Percentiles rank a stretch among this genome's conserved stretches.
Evolutionary conservation across 352 stramenopile genomes (phyloP).

Genomic region (Pythium sukuiense): DNA sequence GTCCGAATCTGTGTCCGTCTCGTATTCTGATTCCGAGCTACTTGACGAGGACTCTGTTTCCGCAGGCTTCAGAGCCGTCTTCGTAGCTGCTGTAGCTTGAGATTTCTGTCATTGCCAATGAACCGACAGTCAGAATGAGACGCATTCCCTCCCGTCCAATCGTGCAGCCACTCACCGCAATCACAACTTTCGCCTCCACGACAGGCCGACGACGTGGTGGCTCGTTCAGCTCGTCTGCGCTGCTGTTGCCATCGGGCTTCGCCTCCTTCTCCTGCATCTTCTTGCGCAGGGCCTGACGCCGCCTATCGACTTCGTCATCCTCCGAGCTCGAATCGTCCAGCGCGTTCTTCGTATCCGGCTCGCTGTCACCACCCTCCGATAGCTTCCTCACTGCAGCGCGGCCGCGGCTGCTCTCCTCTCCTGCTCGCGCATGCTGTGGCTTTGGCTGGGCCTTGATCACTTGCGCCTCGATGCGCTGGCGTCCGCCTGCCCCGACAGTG

Average conservation of each 20-base stretch:
- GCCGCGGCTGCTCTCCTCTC: background rate
- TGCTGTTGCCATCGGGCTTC: constrained; percentile 14
- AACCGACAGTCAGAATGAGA: background rate
- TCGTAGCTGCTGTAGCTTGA: constrained; percentile 16
- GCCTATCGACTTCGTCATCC: constrained; percentile 68
- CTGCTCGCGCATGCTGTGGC: background rate
- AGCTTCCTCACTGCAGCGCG: background rate
- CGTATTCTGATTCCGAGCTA: constrained; percentile 65
- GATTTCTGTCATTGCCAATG: background rate
- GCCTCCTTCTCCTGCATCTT: constrained; percentile 51
- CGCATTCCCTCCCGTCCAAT: background rate
- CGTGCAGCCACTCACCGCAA: constrained; percentile 24
- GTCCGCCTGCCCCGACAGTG: constrained; percentile 14
- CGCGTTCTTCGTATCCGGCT: constrained; percentile 27
- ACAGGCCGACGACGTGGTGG: constrained; percentile 7
- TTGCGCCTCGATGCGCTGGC: constrained; percentile 62
- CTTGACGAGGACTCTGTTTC: constrained; percentile 42
- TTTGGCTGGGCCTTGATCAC: constrained; percentile 37
- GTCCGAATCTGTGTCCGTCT: constrained; percentile 82
- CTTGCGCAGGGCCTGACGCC: constrained; percentile 54
- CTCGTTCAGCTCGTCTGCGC: background rate
- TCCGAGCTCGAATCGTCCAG: constrained; percentile 79
- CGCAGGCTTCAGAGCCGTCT: constrained; percentile 17
- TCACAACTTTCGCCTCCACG: constrained; percentile 29
- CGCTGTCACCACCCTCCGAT: constrained; percentile 16